Percentiles rank a stretch among this genome's conserved stretches.
Conservation (phyloP, 257 asterid genomes). For the Apocynum venetum region DNA sequence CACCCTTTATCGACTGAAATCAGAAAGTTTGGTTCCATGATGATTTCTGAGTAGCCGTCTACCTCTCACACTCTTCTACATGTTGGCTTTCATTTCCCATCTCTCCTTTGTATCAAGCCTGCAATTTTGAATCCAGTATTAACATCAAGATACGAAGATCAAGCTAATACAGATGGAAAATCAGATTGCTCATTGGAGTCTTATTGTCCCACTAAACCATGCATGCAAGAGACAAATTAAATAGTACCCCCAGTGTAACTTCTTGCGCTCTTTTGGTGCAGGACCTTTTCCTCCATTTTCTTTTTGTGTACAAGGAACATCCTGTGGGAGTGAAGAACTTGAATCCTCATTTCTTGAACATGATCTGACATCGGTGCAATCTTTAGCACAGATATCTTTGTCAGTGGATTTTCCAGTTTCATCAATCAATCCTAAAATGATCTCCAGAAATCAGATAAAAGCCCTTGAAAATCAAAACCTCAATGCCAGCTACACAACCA, state of each 20-base stretch:
- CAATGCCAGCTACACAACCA: neutral
- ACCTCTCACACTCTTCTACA: conserved; percentile 31
- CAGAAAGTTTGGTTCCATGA: neutral
- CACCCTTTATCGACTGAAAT: neutral
- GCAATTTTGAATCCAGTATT: neutral
- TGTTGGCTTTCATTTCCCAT: conserved; percentile 93
- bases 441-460: conserved; percentile 2
- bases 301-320: conserved; percentile 14
- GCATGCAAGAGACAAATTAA: conserved; percentile 3
- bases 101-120: conserved; percentile 81
- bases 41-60: neutral
- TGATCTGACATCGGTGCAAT: conserved; percentile 16
- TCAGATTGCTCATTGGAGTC: neutral
- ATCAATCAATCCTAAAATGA: conserved; percentile 23
- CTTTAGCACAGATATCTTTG: conserved; percentile 24
- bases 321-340: conserved; percentile 10
- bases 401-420: conserved; percentile 37
- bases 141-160: conserved; percentile 3
- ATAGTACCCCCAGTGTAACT: conserved; percentile 84
- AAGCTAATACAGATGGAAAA: neutral
- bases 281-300: conserved; percentile 24
- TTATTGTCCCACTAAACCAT: neutral
- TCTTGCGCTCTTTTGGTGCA: conserved; percentile 37
- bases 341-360: conserved; percentile 23
- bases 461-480: neutral